These are phyloP conservation scores for Dendrobium chrysotoxum DNA, from an alignment of 106 monocot genomes.

Conservation along the genomic window DNA sequence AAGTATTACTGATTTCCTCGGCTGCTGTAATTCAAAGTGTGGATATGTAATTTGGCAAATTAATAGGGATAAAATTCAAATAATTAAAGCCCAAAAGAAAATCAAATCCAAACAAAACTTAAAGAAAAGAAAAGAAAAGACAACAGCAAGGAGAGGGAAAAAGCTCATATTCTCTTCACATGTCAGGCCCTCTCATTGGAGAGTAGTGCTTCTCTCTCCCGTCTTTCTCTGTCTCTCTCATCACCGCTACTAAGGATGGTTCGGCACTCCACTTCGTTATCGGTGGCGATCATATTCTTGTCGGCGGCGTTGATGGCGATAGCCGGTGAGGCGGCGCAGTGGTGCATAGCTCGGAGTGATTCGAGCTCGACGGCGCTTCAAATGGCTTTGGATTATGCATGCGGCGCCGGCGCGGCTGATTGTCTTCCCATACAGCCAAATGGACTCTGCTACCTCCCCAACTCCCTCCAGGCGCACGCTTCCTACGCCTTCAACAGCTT, in stretches of 20 bases:
- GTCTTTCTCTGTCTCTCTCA: background rate
- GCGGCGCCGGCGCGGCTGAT: slow-evolving; percentile 46
- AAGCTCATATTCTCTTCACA: slow-evolving; percentile 9
- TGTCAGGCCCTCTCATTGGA: background rate
- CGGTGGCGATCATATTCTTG: background rate
- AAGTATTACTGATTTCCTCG: too few species aligned
- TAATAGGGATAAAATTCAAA: too few species aligned
- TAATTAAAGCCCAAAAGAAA: too few species aligned
- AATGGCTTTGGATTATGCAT: slow-evolving; percentile 58
- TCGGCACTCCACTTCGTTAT: background rate
- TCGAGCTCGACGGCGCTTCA: slow-evolving; percentile 20
- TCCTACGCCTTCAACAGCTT: slow-evolving; percentile 86
- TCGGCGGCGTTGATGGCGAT: background rate
- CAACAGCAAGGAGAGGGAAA: background rate
- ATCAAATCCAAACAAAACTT: background rate
- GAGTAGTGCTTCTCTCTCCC: too few species aligned
- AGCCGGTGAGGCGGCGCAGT: slow-evolving; percentile 4
- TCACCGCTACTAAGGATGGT: background rate
- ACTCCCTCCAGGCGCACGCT: slow-evolving; percentile 72
- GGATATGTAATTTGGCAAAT: too few species aligned
- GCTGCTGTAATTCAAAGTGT: too few species aligned
- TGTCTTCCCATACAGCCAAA: slow-evolving; percentile 53
- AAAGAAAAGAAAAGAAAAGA: background rate
- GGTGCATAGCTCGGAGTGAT: slow-evolving; percentile 38
- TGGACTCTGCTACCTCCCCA: slow-evolving; percentile 78